Evolutionary conservation across 345 rosid genomes (phyloP).

Genomic region (Leavenworthia alabamica): DNA sequence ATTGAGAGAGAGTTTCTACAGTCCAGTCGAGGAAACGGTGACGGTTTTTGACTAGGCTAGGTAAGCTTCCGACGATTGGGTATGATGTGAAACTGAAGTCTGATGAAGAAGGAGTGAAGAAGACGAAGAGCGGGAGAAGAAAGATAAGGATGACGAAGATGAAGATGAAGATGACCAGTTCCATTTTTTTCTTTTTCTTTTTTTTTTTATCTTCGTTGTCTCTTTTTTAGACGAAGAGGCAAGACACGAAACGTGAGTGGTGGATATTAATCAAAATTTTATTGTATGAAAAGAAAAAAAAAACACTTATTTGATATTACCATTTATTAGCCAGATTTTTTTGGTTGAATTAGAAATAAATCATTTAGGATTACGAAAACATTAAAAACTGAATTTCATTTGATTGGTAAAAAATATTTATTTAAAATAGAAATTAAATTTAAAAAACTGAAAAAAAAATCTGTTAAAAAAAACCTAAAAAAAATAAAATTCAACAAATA

Average conservation of each 20-base stretch:
- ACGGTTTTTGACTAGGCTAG: conserved; percentile 34
- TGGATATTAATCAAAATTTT: background rate
- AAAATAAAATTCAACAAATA: too few relatives aligned
- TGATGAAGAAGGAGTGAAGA: conserved; percentile 3
- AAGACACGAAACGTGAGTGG: conserved; percentile 2
- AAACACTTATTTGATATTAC: background rate
- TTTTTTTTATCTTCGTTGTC: background rate
- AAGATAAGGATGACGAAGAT: conserved; percentile 10
- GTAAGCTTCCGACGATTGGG: conserved; percentile 47
- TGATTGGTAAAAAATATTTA: too few relatives aligned
- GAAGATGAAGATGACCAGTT: background rate
- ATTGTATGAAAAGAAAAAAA: background rate
- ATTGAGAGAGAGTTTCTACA: conserved; percentile 38
- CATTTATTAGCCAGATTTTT: too few relatives aligned
- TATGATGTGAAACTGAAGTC: conserved; percentile 36
- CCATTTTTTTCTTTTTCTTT: conserved; percentile 12
- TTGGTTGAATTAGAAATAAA: too few relatives aligned
- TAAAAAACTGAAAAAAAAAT: too few relatives aligned
- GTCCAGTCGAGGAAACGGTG: conserved; percentile 49
- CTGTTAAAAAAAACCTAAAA: too few relatives aligned
- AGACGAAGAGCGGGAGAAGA: conserved; percentile 18
- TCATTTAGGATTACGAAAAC: too few relatives aligned
- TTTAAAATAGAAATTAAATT: too few relatives aligned
- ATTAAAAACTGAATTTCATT: too few relatives aligned
- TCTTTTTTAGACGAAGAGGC: background rate